Evolutionary conservation across 768 basidiomycete genomes (phyloP).

Genomic region (Dentipellis sp.): DNA sequence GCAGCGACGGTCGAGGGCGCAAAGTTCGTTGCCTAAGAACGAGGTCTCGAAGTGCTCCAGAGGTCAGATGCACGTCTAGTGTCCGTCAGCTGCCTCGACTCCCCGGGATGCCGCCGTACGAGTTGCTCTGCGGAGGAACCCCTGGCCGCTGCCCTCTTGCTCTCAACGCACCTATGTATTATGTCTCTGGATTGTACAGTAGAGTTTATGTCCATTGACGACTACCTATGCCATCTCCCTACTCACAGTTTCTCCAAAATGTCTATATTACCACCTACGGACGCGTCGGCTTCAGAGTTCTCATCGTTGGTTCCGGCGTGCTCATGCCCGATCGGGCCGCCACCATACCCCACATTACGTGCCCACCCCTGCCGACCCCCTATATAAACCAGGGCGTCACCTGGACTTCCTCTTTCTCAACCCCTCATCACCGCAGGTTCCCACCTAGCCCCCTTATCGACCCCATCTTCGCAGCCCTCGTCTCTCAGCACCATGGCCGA

Average conservation of each 20-base stretch:
- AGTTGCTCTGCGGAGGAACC: not conserved
- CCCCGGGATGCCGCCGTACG: not conserved
- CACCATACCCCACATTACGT: constrained; percentile 1
- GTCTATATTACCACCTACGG: too few species aligned
- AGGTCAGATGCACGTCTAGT: not conserved
- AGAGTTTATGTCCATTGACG: too few species aligned
- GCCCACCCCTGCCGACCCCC: not conserved
- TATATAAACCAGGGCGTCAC: not conserved
- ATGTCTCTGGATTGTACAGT: too few species aligned
- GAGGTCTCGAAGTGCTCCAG: not conserved
- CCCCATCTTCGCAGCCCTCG: not conserved
- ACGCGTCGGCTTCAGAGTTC: too few species aligned
- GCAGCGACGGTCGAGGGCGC: too few species aligned
- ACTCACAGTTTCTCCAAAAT: too few species aligned
- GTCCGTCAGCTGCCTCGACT: not conserved
- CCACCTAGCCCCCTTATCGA: not conserved
- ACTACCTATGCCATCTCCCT: too few species aligned
- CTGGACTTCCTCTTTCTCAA: not conserved
- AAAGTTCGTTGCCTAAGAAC: too few species aligned
- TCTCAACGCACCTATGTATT: too few species aligned
- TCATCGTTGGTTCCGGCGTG: too few species aligned
- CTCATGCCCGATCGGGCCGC: constrained; percentile 1
- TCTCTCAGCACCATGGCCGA: constrained; percentile 19
- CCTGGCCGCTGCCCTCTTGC: not conserved
- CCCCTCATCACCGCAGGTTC: not conserved